Percentiles rank a stretch among this genome's conserved stretches.
Evolutionary conservation across 1,139 yeast species (phyloP).

Genomic region (Arxiozyma bovina): DNA sequence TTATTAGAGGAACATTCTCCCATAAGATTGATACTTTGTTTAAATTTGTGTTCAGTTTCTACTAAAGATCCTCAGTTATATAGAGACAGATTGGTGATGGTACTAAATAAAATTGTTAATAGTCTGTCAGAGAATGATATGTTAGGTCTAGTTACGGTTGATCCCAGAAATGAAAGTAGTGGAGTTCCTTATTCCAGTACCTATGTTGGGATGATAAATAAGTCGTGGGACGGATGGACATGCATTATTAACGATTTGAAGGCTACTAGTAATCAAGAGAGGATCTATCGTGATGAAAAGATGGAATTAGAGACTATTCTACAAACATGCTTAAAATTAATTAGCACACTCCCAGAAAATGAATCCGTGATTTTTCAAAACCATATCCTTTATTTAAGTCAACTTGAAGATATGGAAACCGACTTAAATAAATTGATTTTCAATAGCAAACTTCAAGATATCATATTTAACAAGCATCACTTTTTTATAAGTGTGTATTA

Average conservation of each 20-base stretch:
- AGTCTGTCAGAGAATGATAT: slow-evolving; percentile 39
- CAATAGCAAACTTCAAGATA: background rate
- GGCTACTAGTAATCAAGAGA: background rate
- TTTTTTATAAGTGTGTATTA: background rate
- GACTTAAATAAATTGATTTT: background rate
- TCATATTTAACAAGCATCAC: slow-evolving; percentile 3
- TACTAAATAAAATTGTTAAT: slow-evolving; percentile 30
- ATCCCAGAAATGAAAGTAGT: slow-evolving; percentile 37
- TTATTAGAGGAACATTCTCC: slow-evolving; percentile 36
- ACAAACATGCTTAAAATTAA: slow-evolving; percentile 13
- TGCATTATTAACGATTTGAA: slow-evolving; percentile 37
- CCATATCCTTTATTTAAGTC: slow-evolving; percentile 5
- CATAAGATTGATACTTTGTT: slow-evolving; percentile 40
- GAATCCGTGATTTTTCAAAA: slow-evolving; percentile 1
- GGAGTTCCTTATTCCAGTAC: slow-evolving; percentile 36
- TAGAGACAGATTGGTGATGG: slow-evolving; percentile 2
- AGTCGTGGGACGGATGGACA: slow-evolving; percentile 54
- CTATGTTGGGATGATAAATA: slow-evolving; percentile 45
- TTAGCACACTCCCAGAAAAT: slow-evolving; percentile 8
- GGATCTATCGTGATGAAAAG: slow-evolving; percentile 6
- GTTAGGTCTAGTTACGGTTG: slow-evolving; percentile 48
- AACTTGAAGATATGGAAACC: slow-evolving; percentile 6
- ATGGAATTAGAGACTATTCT: slow-evolving; percentile 11
- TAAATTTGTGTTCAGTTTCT: slow-evolving; percentile 32
- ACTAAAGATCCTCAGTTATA: slow-evolving; percentile 1